Evolutionary conservation across 495 filamentous ascomycete genomes (phyloP).

Genomic region (Cetradonia linearis): DNA sequence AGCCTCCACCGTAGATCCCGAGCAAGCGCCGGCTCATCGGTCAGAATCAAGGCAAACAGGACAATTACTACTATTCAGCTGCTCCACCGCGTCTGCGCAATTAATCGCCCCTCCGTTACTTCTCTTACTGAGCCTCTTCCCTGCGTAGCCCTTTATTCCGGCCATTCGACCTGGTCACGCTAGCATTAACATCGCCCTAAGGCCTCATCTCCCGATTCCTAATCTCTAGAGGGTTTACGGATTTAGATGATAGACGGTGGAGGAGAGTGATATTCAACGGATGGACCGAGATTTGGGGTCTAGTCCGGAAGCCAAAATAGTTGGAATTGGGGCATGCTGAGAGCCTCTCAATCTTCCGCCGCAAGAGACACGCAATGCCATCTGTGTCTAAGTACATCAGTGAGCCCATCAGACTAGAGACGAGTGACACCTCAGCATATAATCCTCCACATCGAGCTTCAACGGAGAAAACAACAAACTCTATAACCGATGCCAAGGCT

Average conservation of each 20-base stretch:
- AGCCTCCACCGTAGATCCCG: slow-evolving; percentile 6
- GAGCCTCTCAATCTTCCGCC: neutral
- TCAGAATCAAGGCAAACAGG: slow-evolving; percentile 6
- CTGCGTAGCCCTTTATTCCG: neutral
- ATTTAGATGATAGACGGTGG: neutral
- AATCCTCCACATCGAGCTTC: slow-evolving; percentile 22
- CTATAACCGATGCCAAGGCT: slow-evolving; percentile 10
- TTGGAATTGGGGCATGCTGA: slow-evolving; percentile 9
- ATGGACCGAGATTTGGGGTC: neutral
- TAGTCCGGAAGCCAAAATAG: neutral
- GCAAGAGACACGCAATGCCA: slow-evolving; percentile 38
- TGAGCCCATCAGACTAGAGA: slow-evolving; percentile 29
- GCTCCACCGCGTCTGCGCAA: neutral
- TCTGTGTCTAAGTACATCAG: slow-evolving; percentile 44
- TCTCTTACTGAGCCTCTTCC: neutral
- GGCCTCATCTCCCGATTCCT: slow-evolving; percentile 2
- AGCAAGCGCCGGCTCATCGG: slow-evolving; percentile 2
- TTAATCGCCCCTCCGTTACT: neutral
- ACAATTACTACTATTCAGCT: neutral
- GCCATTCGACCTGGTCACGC: neutral
- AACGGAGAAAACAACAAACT: slow-evolving; percentile 14
- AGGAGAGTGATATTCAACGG: neutral
- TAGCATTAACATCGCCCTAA: neutral
- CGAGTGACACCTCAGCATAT: slow-evolving; percentile 23
- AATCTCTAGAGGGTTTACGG: slow-evolving; percentile 6